These are phyloP conservation scores for Phaeolepiota aurea DNA, from an alignment of 768 basidiomycete species.

Conservation along the genomic window DNA sequence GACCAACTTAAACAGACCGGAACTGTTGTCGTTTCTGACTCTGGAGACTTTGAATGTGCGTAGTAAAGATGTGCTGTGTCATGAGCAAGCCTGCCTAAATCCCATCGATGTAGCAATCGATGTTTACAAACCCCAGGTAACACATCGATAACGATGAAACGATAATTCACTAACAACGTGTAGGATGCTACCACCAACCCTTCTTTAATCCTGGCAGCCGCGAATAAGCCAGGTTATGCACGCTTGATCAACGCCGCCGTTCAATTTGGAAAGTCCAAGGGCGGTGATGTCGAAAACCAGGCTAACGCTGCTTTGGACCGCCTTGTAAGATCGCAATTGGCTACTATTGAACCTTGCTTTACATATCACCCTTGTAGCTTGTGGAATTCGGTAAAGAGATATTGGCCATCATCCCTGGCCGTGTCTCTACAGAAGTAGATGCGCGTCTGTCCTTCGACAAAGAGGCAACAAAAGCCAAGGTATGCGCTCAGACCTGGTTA, in stretches of 20 bases:
- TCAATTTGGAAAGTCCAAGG: slow-evolving; percentile 69
- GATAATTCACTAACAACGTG: slow-evolving; percentile 3
- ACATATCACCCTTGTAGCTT: slow-evolving; percentile 39
- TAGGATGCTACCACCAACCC: slow-evolving; percentile 99
- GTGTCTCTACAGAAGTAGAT: slow-evolving; percentile 98
- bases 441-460: slow-evolving; percentile 97
- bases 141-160: slow-evolving; percentile 7
- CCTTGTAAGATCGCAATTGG: slow-evolving; percentile 67
- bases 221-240: slow-evolving; percentile 82
- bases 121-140: slow-evolving; percentile 89
- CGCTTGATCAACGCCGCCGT: slow-evolving; percentile 74
- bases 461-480: slow-evolving; percentile 85
- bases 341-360: background rate
- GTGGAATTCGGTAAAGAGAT: slow-evolving; percentile 98
- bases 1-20: slow-evolving; percentile 85
- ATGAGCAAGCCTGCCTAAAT: slow-evolving; percentile 10
- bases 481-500: slow-evolving; percentile 10
- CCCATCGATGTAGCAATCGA: slow-evolving; percentile 62
- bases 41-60: slow-evolving; percentile 87
- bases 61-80: slow-evolving; percentile 13
- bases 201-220: slow-evolving; percentile 87
- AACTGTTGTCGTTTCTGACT: slow-evolving; percentile 95
- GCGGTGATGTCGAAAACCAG: slow-evolving; percentile 69
- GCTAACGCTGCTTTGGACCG: slow-evolving; percentile 79
- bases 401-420: slow-evolving; percentile 90